Percentiles rank a stretch among this genome's conserved stretches.
phyloP scores from a whole-genome alignment of 768 basidiomycete genomes.

The Hygrocybe punicea region DNA sequence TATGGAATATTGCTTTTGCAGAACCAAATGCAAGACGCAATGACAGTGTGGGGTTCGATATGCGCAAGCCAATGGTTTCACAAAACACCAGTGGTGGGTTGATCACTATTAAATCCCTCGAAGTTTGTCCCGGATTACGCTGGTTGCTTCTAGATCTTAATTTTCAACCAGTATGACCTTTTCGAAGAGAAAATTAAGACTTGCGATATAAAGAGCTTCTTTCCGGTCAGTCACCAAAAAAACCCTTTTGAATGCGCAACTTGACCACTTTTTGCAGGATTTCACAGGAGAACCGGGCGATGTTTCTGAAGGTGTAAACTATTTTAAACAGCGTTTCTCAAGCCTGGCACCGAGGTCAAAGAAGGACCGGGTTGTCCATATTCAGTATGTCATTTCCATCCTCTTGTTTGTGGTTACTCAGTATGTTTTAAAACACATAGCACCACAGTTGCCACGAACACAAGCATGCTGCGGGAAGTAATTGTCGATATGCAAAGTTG shows the following conservation, averaged over 20 bases:
- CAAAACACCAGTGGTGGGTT: conserved; percentile 79
- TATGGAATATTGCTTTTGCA: conserved; percentile 24
- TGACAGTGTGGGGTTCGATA: conserved; percentile 97
- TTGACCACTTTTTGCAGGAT: conserved; percentile 48
- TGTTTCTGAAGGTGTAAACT: conserved; percentile 73
- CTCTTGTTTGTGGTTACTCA: neutral
- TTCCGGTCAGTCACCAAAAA: conserved; percentile 57
- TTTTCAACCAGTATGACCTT: conserved; percentile 92
- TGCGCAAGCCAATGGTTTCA: conserved; percentile 98
- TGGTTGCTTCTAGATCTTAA: conserved; percentile 64
- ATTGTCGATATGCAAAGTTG: too few species aligned
- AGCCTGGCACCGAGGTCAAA: conserved; percentile 78
- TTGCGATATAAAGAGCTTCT: conserved; percentile 84
- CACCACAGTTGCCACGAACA: too few species aligned
- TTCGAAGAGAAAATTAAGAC: conserved; percentile 77
- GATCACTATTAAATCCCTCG: neutral
- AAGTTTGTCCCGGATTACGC: neutral
- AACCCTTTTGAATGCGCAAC: neutral
- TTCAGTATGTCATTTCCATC: conserved; percentile 65
- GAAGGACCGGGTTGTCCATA: conserved; percentile 90
- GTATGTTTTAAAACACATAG: too few species aligned
- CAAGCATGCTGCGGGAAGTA: too few species aligned
- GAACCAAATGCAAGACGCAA: conserved; percentile 98
- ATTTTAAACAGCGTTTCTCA: conserved; percentile 84
- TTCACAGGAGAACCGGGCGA: conserved; percentile 77